phyloP scores from a whole-genome alignment of 306 rosid genomes.

The Spatholobus suberectus region DNA sequence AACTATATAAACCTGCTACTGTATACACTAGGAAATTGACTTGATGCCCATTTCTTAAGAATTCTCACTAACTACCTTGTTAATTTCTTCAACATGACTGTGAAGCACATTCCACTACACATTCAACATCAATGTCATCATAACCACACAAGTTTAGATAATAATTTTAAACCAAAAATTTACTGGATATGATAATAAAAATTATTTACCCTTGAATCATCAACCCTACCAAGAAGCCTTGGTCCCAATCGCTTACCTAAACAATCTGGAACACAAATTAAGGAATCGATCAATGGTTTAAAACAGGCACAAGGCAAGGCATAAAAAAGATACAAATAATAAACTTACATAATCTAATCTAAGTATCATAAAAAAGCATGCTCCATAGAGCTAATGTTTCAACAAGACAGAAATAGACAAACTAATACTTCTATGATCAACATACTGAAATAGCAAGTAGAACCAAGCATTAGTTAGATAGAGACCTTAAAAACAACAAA shows the following conservation, averaged over 20 bases:
- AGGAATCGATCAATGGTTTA: conserved; percentile 38
- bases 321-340: conserved; percentile 9
- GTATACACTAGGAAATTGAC: too few species aligned
- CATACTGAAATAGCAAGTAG: conserved; percentile 25
- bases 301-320: conserved; percentile 13
- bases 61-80: too few species aligned
- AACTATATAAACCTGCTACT: too few species aligned
- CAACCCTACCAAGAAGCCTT: conserved; percentile 92
- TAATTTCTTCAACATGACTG: too few species aligned
- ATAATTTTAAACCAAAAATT: conserved; percentile 14
- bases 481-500: conserved; percentile 11
- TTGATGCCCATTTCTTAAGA: too few species aligned
- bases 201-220: conserved; percentile 91
- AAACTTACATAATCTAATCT: conserved; percentile 30
- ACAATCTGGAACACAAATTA: conserved; percentile 75
- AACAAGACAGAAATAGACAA: conserved; percentile 12
- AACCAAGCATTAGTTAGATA: not conserved
- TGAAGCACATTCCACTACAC: too few species aligned
- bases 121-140: conserved; percentile 46
- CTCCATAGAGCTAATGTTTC: not conserved
- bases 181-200: conserved; percentile 21
- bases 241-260: conserved; percentile 99
- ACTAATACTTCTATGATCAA: conserved; percentile 12
- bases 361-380: conserved; percentile 16
- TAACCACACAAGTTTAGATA: conserved; percentile 41